Conservation (phyloP, 164 flowering plant species). For the Vitis rupestris region DNA sequence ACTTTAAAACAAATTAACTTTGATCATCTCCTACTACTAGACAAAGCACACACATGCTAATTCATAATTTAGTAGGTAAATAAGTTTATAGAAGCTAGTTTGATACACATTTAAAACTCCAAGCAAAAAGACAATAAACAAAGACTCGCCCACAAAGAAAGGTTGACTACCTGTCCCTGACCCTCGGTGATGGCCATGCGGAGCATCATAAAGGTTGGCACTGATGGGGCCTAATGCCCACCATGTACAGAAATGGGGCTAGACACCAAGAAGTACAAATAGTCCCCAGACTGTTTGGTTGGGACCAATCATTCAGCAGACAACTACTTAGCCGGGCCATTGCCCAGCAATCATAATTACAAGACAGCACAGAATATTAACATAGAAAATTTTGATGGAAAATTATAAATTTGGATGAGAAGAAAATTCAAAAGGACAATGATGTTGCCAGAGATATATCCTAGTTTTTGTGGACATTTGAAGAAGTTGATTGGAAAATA, state of each 20-base stretch:
- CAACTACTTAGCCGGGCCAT: conserved; percentile 24
- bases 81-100: not conserved
- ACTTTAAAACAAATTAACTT: not conserved
- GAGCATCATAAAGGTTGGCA: conserved; percentile 9
- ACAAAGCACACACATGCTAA: too few species aligned
- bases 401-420: too few species aligned
- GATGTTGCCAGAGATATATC: too few species aligned
- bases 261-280: conserved; percentile 11
- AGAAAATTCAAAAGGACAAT: too few species aligned
- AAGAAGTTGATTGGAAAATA: too few species aligned
- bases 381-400: not conserved
- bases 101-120: not conserved
- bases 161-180: conserved; percentile 16
- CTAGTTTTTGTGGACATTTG: too few species aligned
- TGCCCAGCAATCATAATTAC: conserved; percentile 12
- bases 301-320: conserved; percentile 27
- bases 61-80: too few species aligned
- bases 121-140: conserved; percentile 2
- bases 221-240: conserved; percentile 12
- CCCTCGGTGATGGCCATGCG: conserved; percentile 5
- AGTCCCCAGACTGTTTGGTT: conserved; percentile 11
- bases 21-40: not conserved
- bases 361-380: not conserved
- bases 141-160: conserved; percentile 8
- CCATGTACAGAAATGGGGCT: conserved; percentile 16